Evolutionary conservation across 106 monocot genomes (phyloP), one percentile per base, ranked within the genome.

Genomic region (Allium fistulosum): DNA sequence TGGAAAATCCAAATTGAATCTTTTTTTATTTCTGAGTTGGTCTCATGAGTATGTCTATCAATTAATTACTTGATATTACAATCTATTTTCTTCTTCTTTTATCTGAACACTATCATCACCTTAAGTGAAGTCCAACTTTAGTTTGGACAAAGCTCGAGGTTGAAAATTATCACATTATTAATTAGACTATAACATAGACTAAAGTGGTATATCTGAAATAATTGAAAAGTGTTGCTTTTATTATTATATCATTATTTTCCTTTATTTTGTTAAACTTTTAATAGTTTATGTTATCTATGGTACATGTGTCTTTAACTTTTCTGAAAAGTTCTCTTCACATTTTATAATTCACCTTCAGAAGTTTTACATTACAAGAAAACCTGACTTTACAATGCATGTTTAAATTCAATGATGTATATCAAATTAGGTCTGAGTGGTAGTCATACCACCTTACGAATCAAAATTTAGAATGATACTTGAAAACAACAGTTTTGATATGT

Each of bases 81-180:
- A 57, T 26, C 53, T 17, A 26, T 46, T 53, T 60, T n/a, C 46
- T 51, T 14, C 62, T 60, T 74, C 72, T 66, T 13, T 18, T 59
- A 56, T 73, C 66, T 52, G 58, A 67, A 81, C 61, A 68, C 49
- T 37, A 76, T 57, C 67, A 76, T 12, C 59, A 58, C 52, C 78
- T 78, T 82, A 74, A 28, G 70, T 82, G 82, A 77, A 73, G 77
- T 82, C 58, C 66, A 63, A 52, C 77, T 82, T 82, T 82, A 82
- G 70, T 75, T 26, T 15, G 26, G 77, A 22, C 71, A 70, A 70
- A 74, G 68, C 72, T 79, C 78, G 73, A 79, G 74, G 68, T 65
- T 50, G 11, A 7, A 49, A 26, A 55, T 55, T 69, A 58, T 7
- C 46, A 18, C 37, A 15, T 69, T 57, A 52, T 4, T 15, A 17